Percentiles rank a stretch among this genome's conserved stretches.
These are phyloP conservation scores for Fusarium sp. DNA, from an alignment of 2,329 filamentous ascomycete species.

Conservation along the genomic window DNA sequence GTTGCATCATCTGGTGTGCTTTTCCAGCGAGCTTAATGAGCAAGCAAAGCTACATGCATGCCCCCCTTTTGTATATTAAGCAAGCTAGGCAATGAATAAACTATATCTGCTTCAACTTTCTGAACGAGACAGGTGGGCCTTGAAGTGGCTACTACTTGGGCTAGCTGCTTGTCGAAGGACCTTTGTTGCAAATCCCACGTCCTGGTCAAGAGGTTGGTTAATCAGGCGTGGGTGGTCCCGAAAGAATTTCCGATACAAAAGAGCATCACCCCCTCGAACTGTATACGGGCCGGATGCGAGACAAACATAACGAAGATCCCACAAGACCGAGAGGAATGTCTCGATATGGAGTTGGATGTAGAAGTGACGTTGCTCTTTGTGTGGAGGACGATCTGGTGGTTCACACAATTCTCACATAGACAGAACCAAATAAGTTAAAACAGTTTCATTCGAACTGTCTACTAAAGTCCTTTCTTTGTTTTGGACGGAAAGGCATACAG, in stretches of 20 bases:
- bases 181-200: conserved; percentile 3
- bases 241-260: conserved; percentile 13
- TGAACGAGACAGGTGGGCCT: not conserved
- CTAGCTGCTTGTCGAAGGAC: not conserved
- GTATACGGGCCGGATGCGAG: not conserved
- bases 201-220: not conserved
- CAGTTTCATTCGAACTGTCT: not conserved
- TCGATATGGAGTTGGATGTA: not conserved
- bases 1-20: not conserved
- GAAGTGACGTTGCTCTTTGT: not conserved
- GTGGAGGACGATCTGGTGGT: not conserved
- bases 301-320: conserved; percentile 14
- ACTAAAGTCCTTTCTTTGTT: not conserved
- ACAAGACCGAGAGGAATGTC: not conserved
- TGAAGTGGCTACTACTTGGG: not conserved
- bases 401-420: not conserved
- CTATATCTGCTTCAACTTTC: not conserved
- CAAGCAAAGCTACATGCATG: not conserved
- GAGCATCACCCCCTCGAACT: not conserved
- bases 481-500: not conserved
- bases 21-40: not conserved
- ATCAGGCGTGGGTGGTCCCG: conserved; percentile 8
- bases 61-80: not conserved
- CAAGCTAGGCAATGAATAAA: not conserved
- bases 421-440: not conserved